phyloP scores from a whole-genome alignment of 768 basidiomycete genomes.

The Pleurotus platypus region DNA sequence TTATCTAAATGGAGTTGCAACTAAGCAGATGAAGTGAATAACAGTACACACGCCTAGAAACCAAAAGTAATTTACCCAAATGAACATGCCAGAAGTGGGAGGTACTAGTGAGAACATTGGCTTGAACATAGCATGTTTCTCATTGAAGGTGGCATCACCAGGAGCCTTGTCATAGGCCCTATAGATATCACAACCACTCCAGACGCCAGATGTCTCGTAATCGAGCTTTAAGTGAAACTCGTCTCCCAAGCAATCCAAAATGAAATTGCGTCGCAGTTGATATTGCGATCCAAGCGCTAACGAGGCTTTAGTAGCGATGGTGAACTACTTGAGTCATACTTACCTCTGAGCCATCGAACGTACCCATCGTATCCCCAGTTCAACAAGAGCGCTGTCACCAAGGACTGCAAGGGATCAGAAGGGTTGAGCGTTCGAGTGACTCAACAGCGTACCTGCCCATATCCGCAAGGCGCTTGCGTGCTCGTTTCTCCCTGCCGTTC shows the following conservation, averaged over 20 bases:
- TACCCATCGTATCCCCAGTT: constrained; percentile 73
- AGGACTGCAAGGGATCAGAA: constrained; percentile 26
- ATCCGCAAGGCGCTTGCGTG: constrained; percentile 71
- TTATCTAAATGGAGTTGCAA: constrained; percentile 59
- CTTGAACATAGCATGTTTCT: constrained; percentile 31
- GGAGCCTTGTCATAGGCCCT: constrained; percentile 36
- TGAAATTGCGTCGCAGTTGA: constrained; percentile 51
- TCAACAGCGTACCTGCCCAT: constrained; percentile 48
- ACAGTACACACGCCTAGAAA: not conserved
- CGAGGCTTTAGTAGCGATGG: not conserved
- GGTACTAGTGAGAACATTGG: constrained; percentile 67
- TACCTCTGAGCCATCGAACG: constrained; percentile 74
- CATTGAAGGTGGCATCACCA: constrained; percentile 19
- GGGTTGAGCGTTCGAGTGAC: not conserved
- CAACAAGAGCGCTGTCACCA: constrained; percentile 58
- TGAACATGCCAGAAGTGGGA: constrained; percentile 79
- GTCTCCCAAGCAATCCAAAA: constrained; percentile 62
- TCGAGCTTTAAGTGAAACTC: constrained; percentile 54
- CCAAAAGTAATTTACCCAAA: constrained; percentile 46
- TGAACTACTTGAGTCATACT: constrained; percentile 1
- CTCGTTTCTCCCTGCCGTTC: constrained; percentile 68
- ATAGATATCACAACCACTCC: constrained; percentile 41
- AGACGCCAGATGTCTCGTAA: constrained; percentile 20
- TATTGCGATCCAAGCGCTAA: constrained; percentile 55
- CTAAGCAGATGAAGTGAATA: constrained; percentile 24